Base-by-base conservation (phyloP, 441 rosid species). In the Gossypium lobatum region DNA sequence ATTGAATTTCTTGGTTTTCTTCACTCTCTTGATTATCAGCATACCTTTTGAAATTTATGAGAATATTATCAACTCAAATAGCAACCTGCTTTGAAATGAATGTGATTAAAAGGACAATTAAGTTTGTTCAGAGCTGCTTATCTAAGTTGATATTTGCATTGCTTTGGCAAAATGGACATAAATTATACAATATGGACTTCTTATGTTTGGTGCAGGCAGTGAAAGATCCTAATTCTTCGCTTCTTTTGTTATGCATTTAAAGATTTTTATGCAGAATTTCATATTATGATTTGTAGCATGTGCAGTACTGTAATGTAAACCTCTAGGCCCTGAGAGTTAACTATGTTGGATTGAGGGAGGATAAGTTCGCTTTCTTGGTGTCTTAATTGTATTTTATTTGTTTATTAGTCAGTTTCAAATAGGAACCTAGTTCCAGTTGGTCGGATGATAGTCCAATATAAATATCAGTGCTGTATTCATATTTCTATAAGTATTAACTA, bases 1-100 rank as follows among this genome's bases (percentile, higher is more conserved):
- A n/a, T 68, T 68, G 70, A 53, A 55, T 31, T 52, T 52, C n/a
- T 17, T 52, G 18, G 28, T 52, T 52, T 61, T 14, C 48, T 73
- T 39, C 18, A 31, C 45, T 6, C 60, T 61, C 52, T 63, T 28
- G 17, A 18, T 73, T 28, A 28, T 61, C 2, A 0, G 3, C 45
- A 16, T 26, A 68, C 16, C 20, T 26, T 50, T 21, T 26, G 5
- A n/a, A 8, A 26, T 26, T 50, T 68, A 1, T 52, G 21, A 48
- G 53, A 52, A 16, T 52, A 16, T 50, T 55, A 31, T 67, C 31
- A 28, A n/a, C 60, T n/a, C 60, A 16, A 26, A 18, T 52, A 50
- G 2, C 5, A 50, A 20, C 23, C 16, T 42, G 28, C 14, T 10
- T 16, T 16, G 46, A 16, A 52, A 52, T 26, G 59, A 37, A 26